phyloP scores from a whole-genome alignment of 495 filamentous ascomycete species.

The Penicillium pulvis region DNA sequence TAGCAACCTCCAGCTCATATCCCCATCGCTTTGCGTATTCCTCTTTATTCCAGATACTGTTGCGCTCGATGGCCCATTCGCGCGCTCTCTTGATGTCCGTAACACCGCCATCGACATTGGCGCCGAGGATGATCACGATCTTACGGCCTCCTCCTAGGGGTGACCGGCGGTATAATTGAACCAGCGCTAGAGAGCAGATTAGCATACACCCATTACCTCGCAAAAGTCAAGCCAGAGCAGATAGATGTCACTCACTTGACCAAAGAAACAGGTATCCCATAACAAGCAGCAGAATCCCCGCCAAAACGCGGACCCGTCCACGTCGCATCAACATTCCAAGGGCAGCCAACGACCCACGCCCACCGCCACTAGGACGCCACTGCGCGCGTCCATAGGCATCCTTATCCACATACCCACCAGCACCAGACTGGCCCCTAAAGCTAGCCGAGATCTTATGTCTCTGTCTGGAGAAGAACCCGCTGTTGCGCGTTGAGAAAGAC shows the following conservation, averaged over 20 bases:
- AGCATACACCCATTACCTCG: background rate
- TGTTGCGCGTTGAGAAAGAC: slow-evolving; percentile 76
- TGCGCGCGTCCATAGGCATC: slow-evolving; percentile 65
- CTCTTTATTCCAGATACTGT: slow-evolving; percentile 93
- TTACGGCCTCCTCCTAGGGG: slow-evolving; percentile 81
- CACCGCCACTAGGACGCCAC: slow-evolving; percentile 27
- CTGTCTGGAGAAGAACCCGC: slow-evolving; percentile 80
- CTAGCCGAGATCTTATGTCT: slow-evolving; percentile 71
- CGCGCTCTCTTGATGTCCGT: slow-evolving; percentile 99
- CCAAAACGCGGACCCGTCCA: slow-evolving; percentile 60
- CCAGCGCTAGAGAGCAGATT: slow-evolving; percentile 26
- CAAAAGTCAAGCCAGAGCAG: background rate
- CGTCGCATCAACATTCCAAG: slow-evolving; percentile 49
- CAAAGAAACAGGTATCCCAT: slow-evolving; percentile 64
- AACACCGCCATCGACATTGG: slow-evolving; percentile 93
- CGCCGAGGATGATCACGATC: slow-evolving; percentile 89
- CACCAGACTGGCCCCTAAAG: slow-evolving; percentile 50
- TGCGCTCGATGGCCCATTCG: slow-evolving; percentile 97
- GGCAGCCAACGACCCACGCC: slow-evolving; percentile 32
- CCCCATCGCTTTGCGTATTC: slow-evolving; percentile 87
- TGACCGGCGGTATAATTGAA: slow-evolving; percentile 56
- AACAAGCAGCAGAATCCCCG: slow-evolving; percentile 61
- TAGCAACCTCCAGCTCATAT: slow-evolving; percentile 93
- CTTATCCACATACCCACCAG: slow-evolving; percentile 65
- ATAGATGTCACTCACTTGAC: slow-evolving; percentile 41